phyloP scores from a whole-genome alignment of 345 rosid species.

The Pelargonium nanum region DNA sequence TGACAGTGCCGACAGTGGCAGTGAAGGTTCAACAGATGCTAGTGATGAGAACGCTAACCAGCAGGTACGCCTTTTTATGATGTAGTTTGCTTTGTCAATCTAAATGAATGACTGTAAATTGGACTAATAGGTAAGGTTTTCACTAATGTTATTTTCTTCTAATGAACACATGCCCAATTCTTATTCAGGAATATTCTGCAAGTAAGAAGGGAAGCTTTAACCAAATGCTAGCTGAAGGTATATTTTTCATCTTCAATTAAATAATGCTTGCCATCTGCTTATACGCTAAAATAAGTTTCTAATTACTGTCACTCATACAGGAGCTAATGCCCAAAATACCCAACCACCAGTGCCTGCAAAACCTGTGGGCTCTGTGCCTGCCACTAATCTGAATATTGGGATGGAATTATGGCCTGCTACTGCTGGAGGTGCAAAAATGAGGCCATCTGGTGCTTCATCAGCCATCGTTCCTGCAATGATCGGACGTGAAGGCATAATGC shows the following conservation, averaged over 20 bases:
- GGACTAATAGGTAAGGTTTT: background rate
- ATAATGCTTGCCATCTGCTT: conserved; percentile 3
- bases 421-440: conserved; percentile 51
- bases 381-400: conserved; percentile 74
- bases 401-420: conserved; percentile 85
- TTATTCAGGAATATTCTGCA: conserved; percentile 40
- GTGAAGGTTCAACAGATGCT: conserved; percentile 85
- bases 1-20: conserved; percentile 75
- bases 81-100: background rate
- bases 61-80: conserved; percentile 33
- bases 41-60: conserved; percentile 59
- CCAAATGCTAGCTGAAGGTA: conserved; percentile 88
- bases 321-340: conserved; percentile 54
- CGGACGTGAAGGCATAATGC: conserved; percentile 19
- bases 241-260: conserved; percentile 1
- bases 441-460: conserved; percentile 29
- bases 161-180: background rate
- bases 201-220: conserved; percentile 57
- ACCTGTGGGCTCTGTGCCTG: conserved; percentile 48
- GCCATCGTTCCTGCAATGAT: conserved; percentile 22
- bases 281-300: conserved; percentile 10
- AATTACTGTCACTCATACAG: conserved; percentile 13
- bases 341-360: conserved; percentile 51
- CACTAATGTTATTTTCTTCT: background rate
- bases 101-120: no score